Conservation (phyloP, 2,329 filamentous ascomycete species). For the Ceratocystis smalleyi region DNA sequence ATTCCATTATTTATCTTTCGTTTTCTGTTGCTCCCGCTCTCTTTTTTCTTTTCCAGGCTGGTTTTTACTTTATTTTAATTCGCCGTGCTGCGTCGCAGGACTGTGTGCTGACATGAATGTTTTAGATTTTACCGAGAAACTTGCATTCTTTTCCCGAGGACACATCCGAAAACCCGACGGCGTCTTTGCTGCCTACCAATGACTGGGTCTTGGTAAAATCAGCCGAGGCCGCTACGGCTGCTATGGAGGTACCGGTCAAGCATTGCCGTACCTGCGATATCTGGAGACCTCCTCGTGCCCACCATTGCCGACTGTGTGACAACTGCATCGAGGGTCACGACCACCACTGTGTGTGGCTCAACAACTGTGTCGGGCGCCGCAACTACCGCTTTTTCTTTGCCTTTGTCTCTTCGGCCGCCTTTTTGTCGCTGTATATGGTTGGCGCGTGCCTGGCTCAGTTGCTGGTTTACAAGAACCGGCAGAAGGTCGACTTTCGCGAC, state of each 20-base stretch:
- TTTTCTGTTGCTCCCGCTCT: not conserved
- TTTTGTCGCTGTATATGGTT: conserved; percentile 62
- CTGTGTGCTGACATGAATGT: not conserved
- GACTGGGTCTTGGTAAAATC: conserved; percentile 90
- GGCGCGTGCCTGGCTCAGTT: conserved; percentile 69
- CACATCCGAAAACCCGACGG: conserved; percentile 64
- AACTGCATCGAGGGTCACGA: conserved; percentile 96
- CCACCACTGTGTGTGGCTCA: conserved; percentile 97
- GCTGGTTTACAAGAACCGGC: conserved; percentile 49
- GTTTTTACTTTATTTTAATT: not conserved
- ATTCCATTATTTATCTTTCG: not conserved
- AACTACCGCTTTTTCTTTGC: conserved; percentile 98
- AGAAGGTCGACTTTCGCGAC: conserved; percentile 49
- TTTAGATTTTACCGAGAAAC: conserved; percentile 78
- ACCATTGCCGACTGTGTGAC: conserved; percentile 93
- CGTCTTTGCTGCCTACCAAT: conserved; percentile 68
- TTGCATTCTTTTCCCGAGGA: conserved; percentile 72
- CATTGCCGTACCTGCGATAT: conserved; percentile 97
- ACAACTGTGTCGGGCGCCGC: conserved; percentile 90
- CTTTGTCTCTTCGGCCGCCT: conserved; percentile 65
- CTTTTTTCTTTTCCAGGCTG: not conserved
- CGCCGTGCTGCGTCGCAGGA: not conserved
- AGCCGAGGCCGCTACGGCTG: conserved; percentile 55
- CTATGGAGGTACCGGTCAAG: conserved; percentile 96
- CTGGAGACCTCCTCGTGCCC: conserved; percentile 87